phyloP scores from a whole-genome alignment of 352 stramenopile species.

The Stephanocyclus meneghinianus region DNA sequence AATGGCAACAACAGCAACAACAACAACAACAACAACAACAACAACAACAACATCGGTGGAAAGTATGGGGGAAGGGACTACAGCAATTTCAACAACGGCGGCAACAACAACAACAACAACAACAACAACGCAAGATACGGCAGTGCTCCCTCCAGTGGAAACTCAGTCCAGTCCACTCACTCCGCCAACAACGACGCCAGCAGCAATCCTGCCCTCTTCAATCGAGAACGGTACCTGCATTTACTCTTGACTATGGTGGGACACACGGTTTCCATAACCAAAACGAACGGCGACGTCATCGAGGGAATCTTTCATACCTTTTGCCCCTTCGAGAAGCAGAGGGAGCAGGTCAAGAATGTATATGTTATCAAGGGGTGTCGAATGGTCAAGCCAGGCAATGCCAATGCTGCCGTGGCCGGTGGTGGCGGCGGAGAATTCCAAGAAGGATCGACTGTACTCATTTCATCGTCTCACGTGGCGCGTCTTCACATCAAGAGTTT shows the following conservation, averaged over 20 bases:
- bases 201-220: constrained; percentile 4
- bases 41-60: constrained; percentile 1
- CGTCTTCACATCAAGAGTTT: constrained; percentile 60
- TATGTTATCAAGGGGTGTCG: constrained; percentile 68
- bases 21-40: background rate
- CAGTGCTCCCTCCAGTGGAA: background rate
- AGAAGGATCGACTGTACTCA: constrained; percentile 62
- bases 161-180: constrained; percentile 1
- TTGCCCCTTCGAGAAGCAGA: constrained; percentile 59
- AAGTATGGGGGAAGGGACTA: background rate
- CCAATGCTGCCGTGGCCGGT: background rate
- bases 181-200: background rate
- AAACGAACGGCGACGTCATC: constrained; percentile 57
- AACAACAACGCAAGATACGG: background rate
- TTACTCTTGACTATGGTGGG: constrained; percentile 69
- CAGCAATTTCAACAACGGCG: background rate
- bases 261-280: constrained; percentile 55
- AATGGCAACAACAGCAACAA: too few species aligned
- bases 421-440: constrained; percentile 17
- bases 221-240: constrained; percentile 75
- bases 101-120: background rate
- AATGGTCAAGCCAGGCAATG: constrained; percentile 24
- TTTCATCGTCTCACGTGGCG: constrained; percentile 60
- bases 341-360: constrained; percentile 51
- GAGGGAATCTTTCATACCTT: constrained; percentile 80